These are phyloP conservation scores for Pelargonium cotyledonis DNA, from an alignment of 441 rosid species.

Conservation along the genomic window DNA sequence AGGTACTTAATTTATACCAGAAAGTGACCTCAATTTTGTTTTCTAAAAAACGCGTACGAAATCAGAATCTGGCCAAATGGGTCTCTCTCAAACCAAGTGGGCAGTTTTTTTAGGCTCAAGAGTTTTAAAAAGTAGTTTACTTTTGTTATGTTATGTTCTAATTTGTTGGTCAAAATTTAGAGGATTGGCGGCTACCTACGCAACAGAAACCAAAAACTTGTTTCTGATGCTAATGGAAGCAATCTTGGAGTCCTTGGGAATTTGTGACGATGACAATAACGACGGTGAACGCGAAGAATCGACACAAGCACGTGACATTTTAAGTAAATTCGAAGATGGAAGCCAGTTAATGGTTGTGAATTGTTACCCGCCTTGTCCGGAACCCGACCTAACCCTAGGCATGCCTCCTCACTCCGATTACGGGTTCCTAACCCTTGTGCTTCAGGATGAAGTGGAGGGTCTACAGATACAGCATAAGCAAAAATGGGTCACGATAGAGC, in stretches of 20 bases:
- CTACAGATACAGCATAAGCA: conserved; percentile 49
- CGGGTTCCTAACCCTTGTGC: conserved; percentile 78
- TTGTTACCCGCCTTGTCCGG: conserved; percentile 77
- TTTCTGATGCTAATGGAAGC: conserved; percentile 52
- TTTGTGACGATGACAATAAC: neutral
- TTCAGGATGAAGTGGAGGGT: conserved; percentile 73
- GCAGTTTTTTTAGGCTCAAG: neutral
- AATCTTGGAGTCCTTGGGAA: conserved; percentile 51
- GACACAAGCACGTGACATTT: conserved; percentile 16
- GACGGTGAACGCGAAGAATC: conserved; percentile 6
- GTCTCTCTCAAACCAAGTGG: too few relatives aligned
- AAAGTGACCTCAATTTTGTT: too few relatives aligned
- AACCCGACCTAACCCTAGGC: conserved; percentile 77
- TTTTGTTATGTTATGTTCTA: neutral
- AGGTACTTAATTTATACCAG: conserved; percentile 31
- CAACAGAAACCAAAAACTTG: conserved; percentile 48
- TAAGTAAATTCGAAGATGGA: conserved; percentile 39
- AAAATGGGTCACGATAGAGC: conserved; percentile 68
- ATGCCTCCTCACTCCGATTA: conserved; percentile 92
- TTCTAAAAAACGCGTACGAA: too few relatives aligned
- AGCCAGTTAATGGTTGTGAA: conserved; percentile 72
- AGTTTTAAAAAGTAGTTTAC: neutral
- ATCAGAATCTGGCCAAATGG: too few relatives aligned
- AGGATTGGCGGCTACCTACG: conserved; percentile 53
- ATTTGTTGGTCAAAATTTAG: conserved; percentile 27